These are phyloP conservation scores for Amanita pseudoporphyria DNA, from an alignment of 768 basidiomycete species.

Conservation along the genomic window DNA sequence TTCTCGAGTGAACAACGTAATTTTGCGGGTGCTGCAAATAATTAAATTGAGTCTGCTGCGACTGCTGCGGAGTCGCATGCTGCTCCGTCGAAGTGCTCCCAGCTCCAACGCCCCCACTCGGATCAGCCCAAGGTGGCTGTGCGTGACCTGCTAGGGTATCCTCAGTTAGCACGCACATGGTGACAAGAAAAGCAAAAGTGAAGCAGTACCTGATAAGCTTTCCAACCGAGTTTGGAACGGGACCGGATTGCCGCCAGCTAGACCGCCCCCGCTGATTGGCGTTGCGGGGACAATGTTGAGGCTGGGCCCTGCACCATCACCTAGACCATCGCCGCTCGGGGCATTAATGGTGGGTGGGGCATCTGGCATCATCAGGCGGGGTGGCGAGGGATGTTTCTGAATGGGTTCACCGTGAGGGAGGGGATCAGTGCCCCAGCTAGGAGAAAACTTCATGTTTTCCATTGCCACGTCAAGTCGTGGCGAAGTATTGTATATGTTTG, in stretches of 20 bases:
- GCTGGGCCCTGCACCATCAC: conserved; percentile 32
- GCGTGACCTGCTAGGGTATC: conserved; percentile 1
- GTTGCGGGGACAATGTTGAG: conserved; percentile 81
- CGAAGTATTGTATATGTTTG: conserved; percentile 31
- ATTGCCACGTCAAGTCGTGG: conserved; percentile 52
- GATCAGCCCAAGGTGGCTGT: conserved; percentile 8
- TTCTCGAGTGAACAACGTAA: background rate
- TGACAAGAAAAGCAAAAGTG: conserved; percentile 26
- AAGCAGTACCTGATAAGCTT: conserved; percentile 26
- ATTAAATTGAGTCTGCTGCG: background rate
- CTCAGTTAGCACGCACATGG: background rate
- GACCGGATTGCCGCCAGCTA: conserved; percentile 28
- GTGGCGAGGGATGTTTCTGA: conserved; percentile 36
- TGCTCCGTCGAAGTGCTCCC: background rate
- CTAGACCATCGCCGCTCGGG: conserved; percentile 42
- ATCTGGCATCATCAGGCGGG: conserved; percentile 47
- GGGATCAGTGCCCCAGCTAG: conserved; percentile 41
- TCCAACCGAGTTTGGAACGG: conserved; percentile 41
- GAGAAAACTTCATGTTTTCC: conserved; percentile 58
- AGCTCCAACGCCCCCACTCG: background rate
- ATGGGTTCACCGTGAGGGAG: conserved; percentile 27
- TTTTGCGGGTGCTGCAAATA: background rate
- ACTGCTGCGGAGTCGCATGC: background rate
- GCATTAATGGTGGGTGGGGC: conserved; percentile 45
- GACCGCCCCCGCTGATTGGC: conserved; percentile 57